These are phyloP conservation scores for Candida maesae DNA, from an alignment of 805 yeast species.

Conservation along the genomic window DNA sequence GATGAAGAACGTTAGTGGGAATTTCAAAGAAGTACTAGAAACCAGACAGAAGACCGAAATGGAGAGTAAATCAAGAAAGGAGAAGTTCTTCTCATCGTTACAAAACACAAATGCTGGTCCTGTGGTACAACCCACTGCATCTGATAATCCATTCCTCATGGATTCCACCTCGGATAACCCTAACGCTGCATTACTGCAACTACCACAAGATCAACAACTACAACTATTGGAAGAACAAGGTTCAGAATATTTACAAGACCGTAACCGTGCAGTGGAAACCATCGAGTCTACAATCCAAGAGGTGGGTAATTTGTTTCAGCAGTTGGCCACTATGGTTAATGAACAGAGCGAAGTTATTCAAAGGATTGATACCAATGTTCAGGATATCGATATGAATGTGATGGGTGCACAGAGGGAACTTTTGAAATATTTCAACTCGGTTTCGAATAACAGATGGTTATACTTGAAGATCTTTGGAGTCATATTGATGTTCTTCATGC, in stretches of 20 bases:
- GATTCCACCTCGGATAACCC: conserved; percentile 14
- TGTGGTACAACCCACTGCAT: conserved; percentile 17
- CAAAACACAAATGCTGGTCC: conserved; percentile 23
- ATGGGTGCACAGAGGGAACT: conserved; percentile 93
- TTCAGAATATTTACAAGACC: conserved; percentile 68
- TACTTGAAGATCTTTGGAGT: conserved; percentile 87
- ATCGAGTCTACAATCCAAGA: conserved; percentile 97
- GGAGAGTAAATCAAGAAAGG: conserved; percentile 76
- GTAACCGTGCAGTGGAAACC: conserved; percentile 90
- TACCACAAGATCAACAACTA: conserved; percentile 85
- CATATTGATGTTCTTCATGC: conserved; percentile 65
- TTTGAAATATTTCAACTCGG: conserved; percentile 81
- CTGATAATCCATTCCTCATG: conserved; percentile 38
- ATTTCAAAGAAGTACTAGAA: conserved; percentile 86
- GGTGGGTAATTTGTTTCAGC: conserved; percentile 91
- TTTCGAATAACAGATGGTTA: conserved; percentile 89
- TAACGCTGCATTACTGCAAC: conserved; percentile 43
- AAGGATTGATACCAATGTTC: conserved; percentile 91
- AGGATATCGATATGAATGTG: conserved; percentile 85
- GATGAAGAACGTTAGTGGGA: conserved; percentile 88
- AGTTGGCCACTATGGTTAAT: conserved; percentile 94
- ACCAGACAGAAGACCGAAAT: conserved; percentile 81
- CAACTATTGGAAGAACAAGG: conserved; percentile 83
- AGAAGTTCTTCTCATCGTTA: conserved; percentile 62
- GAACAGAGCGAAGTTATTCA: conserved; percentile 97